phyloP scores from a whole-genome alignment of 352 stramenopile species.

The Pythium rhizo-oryzae region DNA sequence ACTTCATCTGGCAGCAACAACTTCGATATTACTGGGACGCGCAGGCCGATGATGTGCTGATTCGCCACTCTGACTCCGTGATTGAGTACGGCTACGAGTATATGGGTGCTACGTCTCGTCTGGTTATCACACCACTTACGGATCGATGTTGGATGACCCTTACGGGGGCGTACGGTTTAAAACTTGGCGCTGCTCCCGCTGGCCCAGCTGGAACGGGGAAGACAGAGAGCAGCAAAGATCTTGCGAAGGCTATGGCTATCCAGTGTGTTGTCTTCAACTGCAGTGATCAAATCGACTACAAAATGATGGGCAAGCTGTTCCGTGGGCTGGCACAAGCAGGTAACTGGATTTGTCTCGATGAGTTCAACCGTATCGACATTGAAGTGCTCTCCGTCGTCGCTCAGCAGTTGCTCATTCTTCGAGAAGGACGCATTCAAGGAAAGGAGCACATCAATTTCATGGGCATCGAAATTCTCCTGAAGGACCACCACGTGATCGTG shows the following conservation, averaged over 20 bases:
- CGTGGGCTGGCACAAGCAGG: constrained; percentile 90
- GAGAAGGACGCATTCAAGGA: constrained; percentile 76
- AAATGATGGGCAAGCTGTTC: constrained; percentile 97
- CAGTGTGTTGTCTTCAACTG: constrained; percentile 97
- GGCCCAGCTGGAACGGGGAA: constrained; percentile 96
- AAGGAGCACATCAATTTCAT: constrained; percentile 96
- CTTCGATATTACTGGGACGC: constrained; percentile 94
- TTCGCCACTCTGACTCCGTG: constrained; percentile 85
- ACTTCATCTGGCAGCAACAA: constrained; percentile 96
- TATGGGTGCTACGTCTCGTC: constrained; percentile 89
- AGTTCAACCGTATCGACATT: constrained; percentile 96
- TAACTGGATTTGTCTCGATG: constrained; percentile 91
- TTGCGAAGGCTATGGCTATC: constrained; percentile 94
- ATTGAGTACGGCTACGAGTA: constrained; percentile 96
- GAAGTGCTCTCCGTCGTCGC: constrained; percentile 95
- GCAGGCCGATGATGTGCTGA: constrained; percentile 88
- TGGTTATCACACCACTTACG: constrained; percentile 89
- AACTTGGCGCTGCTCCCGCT: constrained; percentile 92
- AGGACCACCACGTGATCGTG: constrained; percentile 96
- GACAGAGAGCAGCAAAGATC: constrained; percentile 96
- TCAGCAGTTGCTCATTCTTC: constrained; percentile 85
- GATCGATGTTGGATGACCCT: constrained; percentile 97
- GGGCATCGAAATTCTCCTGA: constrained; percentile 94
- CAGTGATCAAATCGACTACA: constrained; percentile 96
- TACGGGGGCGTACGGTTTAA: constrained; percentile 93